These are phyloP conservation scores for Cercospora janseana DNA, from an alignment of 2,329 filamentous ascomycete genomes.

Conservation along the genomic window DNA sequence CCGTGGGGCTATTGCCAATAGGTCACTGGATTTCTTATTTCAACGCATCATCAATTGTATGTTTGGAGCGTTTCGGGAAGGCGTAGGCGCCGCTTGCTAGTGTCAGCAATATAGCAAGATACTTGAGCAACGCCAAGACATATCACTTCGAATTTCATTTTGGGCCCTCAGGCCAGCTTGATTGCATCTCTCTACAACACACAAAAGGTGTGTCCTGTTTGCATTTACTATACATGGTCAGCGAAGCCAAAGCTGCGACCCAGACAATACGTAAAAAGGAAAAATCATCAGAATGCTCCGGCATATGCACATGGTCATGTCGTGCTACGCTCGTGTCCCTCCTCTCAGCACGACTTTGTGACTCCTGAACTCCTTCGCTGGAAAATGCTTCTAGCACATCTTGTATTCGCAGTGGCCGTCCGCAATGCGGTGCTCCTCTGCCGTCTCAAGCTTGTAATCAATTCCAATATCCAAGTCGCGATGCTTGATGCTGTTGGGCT, in stretches of 20 bases:
- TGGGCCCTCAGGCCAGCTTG: too few species aligned
- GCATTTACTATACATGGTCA: slow-evolving; percentile 36
- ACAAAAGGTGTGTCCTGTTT: too few species aligned
- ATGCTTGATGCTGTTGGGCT: slow-evolving; percentile 90
- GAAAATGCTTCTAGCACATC: slow-evolving; percentile 49
- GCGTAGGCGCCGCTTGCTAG: too few species aligned
- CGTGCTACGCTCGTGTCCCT: slow-evolving; percentile 9
- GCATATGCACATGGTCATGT: slow-evolving; percentile 24
- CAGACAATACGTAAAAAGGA: slow-evolving; percentile 16
- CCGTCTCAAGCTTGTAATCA: slow-evolving; percentile 74
- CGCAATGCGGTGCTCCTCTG: slow-evolving; percentile 67
- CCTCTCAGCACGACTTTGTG: not conserved
- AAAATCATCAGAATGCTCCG: slow-evolving; percentile 16
- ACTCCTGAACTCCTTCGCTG: slow-evolving; percentile 19
- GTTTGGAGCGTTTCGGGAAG: too few species aligned
- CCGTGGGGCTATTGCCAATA: too few species aligned
- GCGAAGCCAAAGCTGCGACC: slow-evolving; percentile 42
- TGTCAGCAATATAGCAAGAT: too few species aligned
- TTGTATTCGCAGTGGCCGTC: slow-evolving; percentile 76
- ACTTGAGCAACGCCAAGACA: too few species aligned
- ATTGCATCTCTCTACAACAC: too few species aligned
- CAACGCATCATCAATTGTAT: too few species aligned
- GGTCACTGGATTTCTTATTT: too few species aligned
- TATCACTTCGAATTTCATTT: too few species aligned
- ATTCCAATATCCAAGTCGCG: slow-evolving; percentile 91